A percentile compares a stretch with the other conserved stretches of the same genome.
These are phyloP conservation scores for Kondoa subrosea DNA, from an alignment of 768 basidiomycete species.

Conservation along the genomic window DNA sequence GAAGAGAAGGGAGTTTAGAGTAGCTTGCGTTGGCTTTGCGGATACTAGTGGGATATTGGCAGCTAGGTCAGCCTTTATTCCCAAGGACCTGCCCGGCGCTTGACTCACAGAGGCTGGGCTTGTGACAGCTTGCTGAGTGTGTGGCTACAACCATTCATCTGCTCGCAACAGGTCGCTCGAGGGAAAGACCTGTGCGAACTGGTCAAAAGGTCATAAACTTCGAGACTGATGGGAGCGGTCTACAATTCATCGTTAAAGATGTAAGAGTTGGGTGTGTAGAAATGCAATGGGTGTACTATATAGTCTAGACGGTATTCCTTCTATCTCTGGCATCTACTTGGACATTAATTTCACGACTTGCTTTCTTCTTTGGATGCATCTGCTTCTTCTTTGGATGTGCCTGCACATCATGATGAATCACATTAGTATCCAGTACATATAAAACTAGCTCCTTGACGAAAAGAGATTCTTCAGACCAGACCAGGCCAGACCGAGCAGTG, in stretches of 20 bases:
- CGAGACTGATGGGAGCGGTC: too few species aligned
- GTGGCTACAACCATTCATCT: neutral
- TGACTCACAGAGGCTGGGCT: neutral
- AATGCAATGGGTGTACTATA: too few species aligned
- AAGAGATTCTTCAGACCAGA: neutral
- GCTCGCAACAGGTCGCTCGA: neutral
- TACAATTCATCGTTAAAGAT: too few species aligned
- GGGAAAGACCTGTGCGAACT: neutral
- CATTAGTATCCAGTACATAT: neutral
- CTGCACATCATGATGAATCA: neutral
- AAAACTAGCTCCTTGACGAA: neutral
- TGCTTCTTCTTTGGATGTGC: neutral
- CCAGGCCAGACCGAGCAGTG: neutral
- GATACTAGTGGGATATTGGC: conserved; percentile 34
- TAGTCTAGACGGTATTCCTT: too few species aligned
- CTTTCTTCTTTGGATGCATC: too few species aligned
- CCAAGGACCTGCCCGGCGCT: too few species aligned
- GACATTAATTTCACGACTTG: too few species aligned
- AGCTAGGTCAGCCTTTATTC: neutral
- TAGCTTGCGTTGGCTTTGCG: conserved; percentile 71
- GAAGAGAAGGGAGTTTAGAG: conserved; percentile 62
- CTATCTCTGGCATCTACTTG: too few species aligned
- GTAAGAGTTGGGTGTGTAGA: too few species aligned
- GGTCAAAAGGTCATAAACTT: neutral
- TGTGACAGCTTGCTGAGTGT: neutral